phyloP scores from a whole-genome alignment of 176 grass and related monocot species.

The Bolboschoenus planiculmis region DNA sequence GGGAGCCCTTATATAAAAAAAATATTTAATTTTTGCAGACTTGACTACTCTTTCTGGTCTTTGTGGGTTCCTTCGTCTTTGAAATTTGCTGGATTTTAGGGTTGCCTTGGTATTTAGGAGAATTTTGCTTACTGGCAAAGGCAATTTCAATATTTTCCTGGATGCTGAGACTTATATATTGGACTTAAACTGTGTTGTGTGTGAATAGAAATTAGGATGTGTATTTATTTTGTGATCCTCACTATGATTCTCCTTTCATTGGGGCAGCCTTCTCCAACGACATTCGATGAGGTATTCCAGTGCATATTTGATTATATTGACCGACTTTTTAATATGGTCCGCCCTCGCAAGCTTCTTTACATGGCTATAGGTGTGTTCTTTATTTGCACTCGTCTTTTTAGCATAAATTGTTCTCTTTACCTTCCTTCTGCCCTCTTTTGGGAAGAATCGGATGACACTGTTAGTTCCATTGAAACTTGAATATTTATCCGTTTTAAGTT shows the following conservation, averaged over 20 bases:
- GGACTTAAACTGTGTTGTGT: neutral
- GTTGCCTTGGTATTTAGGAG: neutral
- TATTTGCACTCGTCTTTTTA: neutral
- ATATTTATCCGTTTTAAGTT: neutral
- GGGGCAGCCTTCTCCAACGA: constrained; percentile 75
- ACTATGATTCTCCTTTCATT: constrained; percentile 10
- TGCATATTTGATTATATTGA: constrained; percentile 99
- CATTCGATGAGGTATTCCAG: constrained; percentile 85
- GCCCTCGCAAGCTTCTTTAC: constrained; percentile 79
- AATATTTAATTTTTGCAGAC: too few relatives aligned
- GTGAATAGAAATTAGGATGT: neutral
- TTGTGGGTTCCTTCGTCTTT: neutral
- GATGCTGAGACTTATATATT: neutral
- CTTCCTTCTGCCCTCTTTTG: neutral
- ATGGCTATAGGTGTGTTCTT: constrained; percentile 87
- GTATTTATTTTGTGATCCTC: neutral
- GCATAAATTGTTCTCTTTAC: neutral
- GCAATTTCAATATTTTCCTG: neutral
- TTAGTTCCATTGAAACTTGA: neutral
- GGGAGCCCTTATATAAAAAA: too few relatives aligned
- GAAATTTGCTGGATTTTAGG: neutral
- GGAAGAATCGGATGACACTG: neutral
- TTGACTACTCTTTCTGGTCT: neutral
- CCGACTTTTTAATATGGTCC: constrained; percentile 86
- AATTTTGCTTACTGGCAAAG: neutral